Evolutionary conservation across 23 red algal species (phyloP), one percentile per base, ranked within the genome.

Genomic region (Cyanidioschyzon merolae): DNA sequence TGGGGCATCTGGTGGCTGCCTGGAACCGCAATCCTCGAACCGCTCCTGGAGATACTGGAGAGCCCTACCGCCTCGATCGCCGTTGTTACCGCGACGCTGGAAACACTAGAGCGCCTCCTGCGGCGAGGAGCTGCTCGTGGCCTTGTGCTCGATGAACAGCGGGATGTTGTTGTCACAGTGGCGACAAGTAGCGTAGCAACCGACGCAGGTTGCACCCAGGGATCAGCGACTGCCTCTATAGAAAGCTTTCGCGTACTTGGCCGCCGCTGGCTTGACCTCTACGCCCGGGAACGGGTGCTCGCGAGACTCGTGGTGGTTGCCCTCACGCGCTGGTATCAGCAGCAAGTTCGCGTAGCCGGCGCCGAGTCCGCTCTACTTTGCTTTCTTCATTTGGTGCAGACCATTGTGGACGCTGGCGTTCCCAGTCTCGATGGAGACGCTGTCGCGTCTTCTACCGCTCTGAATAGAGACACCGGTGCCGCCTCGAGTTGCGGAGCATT

Each of bases 291-390:
- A n/a, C 32, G 67, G 16, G 83, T 71, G n/a, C 57, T 91, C 15
- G 67, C 82, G 32, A 36, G 78, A 18, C 82, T 86, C 45, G 77
- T 89, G 32, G 90, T 87, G 58, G 84, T 95, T 24, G 84, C 89
- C 1, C 75, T 95, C 1, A 68, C 85, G 30, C 79, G 90, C 26
- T 86, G 88, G 24, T 77, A 75, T 31, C 35, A 78, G 74, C 35
- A 58, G 34, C 37, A 78, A 81, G 78, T 79, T 35, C 21, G 78
- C 39, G 59, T 74, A 39, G 68, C 79, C 29, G 41, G 82, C 34
- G 40, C 74, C 21, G 45, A 54, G 21, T 7, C 12, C 45, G 45
- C 45, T 21, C 21, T 54, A 21, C 12, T 54, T 21, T 15, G 21
- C 21, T 54, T 54, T 21, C 45, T 54, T 15, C 45, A 21, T 54